Evolutionary conservation across 495 filamentous ascomycete genomes (phyloP), one percentile per base, ranked within the genome.

Genomic region (Cairneyella variabilis): DNA sequence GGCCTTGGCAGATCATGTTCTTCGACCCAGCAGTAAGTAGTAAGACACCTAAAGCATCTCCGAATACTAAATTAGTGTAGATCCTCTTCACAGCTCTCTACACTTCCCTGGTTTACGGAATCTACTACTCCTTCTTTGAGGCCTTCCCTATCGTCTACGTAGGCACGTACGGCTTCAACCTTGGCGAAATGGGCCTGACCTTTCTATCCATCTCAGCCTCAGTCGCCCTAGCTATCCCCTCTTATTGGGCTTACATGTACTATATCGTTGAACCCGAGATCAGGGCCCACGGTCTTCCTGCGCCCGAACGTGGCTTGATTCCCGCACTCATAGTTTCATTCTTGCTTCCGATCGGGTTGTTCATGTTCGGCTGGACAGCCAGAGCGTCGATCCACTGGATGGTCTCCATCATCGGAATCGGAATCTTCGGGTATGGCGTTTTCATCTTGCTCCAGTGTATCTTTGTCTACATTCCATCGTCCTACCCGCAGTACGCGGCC

Each of bases 91-190:
- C 76, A 0, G 73, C 78, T 54, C 50, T 77, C 39, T 86, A 85
- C 65, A 79, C 75, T 0, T 73, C 76, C 16, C 69, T 86, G 44
- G 73, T 78, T 56, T 83, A 85, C 67, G 80, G 73, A 32, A 85
- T 84, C 65, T 83, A 77, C 69, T 85, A 84, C 67, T 48, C 72
- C 59, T 84, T 83, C 74, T 85, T 86, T 73, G 83, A 86, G 61
- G 78, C 76, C 63, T 87, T 88, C 71, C 83, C 83, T 8, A 67
- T 88, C 21, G 82, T 88, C 53, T 88, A 85, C 69, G 69, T 71
- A 0, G 72, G 65, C 49, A 69, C 77, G 54, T 86, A 86, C 68
- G 58, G 63, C 61, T 82, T 86, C 69, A 77, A 70, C 58, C 66
- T 80, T 21, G 84, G 84, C 42, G 49, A 77, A 48, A 67, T 75